Percentiles rank a stretch among this genome's conserved stretches.
Conservation (phyloP, 148 eudicot genomes). For the Vaccinium myrtillus region DNA sequence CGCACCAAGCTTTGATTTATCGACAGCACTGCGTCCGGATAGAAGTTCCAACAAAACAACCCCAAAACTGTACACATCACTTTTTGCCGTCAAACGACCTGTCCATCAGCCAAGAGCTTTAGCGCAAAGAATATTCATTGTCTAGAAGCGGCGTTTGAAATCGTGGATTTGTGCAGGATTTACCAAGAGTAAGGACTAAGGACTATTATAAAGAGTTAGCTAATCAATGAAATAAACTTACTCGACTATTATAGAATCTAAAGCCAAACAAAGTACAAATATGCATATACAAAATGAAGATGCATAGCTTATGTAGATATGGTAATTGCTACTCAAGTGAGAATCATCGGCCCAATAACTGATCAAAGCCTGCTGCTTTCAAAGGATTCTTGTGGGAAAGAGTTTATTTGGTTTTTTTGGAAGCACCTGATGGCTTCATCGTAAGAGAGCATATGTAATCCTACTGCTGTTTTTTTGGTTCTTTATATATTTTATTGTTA, state of each 20-base stretch:
- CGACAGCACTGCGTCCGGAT: conserved; percentile 67
- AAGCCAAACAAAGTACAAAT: background rate
- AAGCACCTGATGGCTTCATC: background rate
- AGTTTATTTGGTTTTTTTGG: background rate
- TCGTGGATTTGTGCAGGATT: background rate
- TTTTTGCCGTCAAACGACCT: conserved; percentile 65
- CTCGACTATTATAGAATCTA: background rate
- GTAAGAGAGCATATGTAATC: background rate
- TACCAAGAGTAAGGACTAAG: background rate
- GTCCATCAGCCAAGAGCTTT: conserved; percentile 14
- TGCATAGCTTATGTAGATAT: background rate
- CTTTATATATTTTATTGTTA: background rate
- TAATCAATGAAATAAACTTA: background rate
- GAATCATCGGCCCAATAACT: background rate
- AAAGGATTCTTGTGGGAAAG: background rate
- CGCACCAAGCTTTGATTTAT: conserved; percentile 38
- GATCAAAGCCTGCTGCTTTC: background rate
- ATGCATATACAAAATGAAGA: background rate
- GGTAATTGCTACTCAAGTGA: background rate
- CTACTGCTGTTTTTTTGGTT: background rate
- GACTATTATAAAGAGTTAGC: background rate
- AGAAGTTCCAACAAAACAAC: conserved; percentile 69
- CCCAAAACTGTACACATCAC: conserved; percentile 82
- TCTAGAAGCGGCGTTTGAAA: background rate
- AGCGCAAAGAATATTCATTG: conserved; percentile 1